Evolutionary conservation across 768 basidiomycete genomes (phyloP).

Genomic region (Ramaria rubella): DNA sequence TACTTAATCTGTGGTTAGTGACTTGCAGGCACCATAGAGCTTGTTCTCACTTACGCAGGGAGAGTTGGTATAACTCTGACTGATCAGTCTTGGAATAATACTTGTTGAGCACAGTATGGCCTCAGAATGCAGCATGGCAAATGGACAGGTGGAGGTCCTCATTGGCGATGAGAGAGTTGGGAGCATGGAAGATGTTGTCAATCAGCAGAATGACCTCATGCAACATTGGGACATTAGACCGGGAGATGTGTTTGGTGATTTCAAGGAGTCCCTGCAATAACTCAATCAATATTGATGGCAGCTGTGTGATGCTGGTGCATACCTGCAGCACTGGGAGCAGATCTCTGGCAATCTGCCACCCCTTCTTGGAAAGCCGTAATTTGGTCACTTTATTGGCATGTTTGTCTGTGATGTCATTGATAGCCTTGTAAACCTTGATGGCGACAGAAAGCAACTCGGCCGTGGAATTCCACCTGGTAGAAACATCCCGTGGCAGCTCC

Average conservation of each 20-base stretch:
- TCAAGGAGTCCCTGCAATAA: slow-evolving; percentile 10
- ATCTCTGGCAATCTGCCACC: too few relatives aligned
- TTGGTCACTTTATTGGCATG: slow-evolving; percentile 11
- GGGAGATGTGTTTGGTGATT: slow-evolving; percentile 15
- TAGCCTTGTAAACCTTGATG: slow-evolving; percentile 12
- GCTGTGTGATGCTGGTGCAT: too few relatives aligned
- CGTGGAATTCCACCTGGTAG: slow-evolving; percentile 23
- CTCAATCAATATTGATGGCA: not conserved
- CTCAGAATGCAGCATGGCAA: slow-evolving; percentile 8
- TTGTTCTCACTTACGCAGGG: slow-evolving; percentile 19
- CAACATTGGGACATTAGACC: slow-evolving; percentile 12
- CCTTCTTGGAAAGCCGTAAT: not conserved
- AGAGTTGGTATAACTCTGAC: slow-evolving; percentile 11
- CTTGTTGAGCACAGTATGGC: slow-evolving; percentile 12
- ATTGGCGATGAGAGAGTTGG: slow-evolving; percentile 13
- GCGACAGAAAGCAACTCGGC: slow-evolving; percentile 14
- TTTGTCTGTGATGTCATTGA: too few relatives aligned
- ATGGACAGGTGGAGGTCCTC: not conserved
- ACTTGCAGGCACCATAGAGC: too few relatives aligned
- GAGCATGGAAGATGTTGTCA: slow-evolving; percentile 13
- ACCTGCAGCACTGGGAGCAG: too few relatives aligned
- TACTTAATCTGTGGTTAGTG: too few relatives aligned
- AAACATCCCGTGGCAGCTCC: slow-evolving; percentile 15
- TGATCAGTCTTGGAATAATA: slow-evolving; percentile 17
- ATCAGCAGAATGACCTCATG: slow-evolving; percentile 22